Evolutionary conservation across 768 basidiomycete genomes (phyloP).

Genomic region (Psilocybe azurescens): DNA sequence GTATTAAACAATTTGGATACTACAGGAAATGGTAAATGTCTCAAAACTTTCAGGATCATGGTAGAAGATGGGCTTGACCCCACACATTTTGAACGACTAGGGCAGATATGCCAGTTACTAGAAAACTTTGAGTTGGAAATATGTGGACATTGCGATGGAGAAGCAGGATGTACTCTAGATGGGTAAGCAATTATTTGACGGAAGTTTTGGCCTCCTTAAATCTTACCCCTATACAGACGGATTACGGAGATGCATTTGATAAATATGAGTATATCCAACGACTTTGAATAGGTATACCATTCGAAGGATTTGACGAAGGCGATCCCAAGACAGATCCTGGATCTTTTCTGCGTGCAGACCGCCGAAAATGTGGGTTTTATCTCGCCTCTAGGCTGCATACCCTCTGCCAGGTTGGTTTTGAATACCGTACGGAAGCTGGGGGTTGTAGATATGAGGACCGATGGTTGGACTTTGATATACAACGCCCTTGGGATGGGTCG

Average conservation of each 20-base stretch:
- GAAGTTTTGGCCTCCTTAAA: neutral
- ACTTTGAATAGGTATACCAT: constrained; percentile 43
- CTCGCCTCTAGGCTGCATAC: no score
- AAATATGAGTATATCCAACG: constrained; percentile 27
- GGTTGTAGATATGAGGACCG: no score
- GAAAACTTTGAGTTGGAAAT: constrained; percentile 46
- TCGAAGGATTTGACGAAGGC: constrained; percentile 35
- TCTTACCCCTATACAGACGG: constrained; percentile 28
- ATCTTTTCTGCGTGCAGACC: constrained; percentile 32
- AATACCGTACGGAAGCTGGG: no score
- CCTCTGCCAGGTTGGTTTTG: no score
- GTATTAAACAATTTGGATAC: constrained; percentile 36
- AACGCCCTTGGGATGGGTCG: constrained; percentile 24
- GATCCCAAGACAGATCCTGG: constrained; percentile 46
- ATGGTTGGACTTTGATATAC: constrained; percentile 15
- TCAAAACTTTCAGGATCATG: constrained; percentile 42
- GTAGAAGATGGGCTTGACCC: constrained; percentile 44
- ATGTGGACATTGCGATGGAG: constrained; percentile 47
- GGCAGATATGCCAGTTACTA: constrained; percentile 37
- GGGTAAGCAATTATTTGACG: constrained; percentile 34
- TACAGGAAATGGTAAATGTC: constrained; percentile 18
- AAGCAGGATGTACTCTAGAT: constrained; percentile 35
- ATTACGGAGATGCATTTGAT: constrained; percentile 38
- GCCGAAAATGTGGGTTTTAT: neutral
- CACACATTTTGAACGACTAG: constrained; percentile 35